Evolutionary conservation across 495 filamentous ascomycete genomes (phyloP), one percentile per base, ranked within the genome.

Genomic region (Penicillium cinerascens): DNA sequence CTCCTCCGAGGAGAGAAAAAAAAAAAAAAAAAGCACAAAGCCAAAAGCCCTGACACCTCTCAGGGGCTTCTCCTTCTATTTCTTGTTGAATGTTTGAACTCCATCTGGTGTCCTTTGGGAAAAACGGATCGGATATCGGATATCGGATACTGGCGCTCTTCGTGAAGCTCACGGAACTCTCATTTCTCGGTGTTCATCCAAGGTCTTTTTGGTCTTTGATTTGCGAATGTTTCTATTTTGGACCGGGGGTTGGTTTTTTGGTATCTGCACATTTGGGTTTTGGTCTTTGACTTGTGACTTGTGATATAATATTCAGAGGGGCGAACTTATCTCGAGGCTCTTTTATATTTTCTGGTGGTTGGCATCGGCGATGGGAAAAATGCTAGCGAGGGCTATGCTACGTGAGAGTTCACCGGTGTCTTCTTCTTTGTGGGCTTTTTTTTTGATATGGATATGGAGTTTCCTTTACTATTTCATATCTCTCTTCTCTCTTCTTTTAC

Each of bases 81-180:
- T 52, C 26, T 43, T 61, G 39, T 54, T 58, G 9, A 26, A 41
- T 21, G 4, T n/a, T 45, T 40, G 41, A 41, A 26, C 4, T 44
- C 25, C 26, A 23, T 38, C 18, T 41, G 25, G 33, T 21, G 21
- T 20, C 26, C 25, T 42, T 26, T 38, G 46, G 10, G 13, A 33
- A 33, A 33, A 33, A 15, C 4, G 9, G 29, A 33, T 13, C 29
- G 29, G 29, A 33, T 33, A 33, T 29, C 26, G 26, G 43, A 46
- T 38, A 37, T 49, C 50, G 54, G 59, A 52, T 52, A 47, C 45
- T 51, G 59, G 59, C 52, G 59, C 58, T 58, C 15, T 58, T 42
- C 45, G 22, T 42, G 36, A 52, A 40, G 45, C 44, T 51, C 43
- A 42, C 39, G 44, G 29, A 33, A 13, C 29, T 48, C 42, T 61